Evolutionary conservation across 2,329 filamentous ascomycete species (phyloP).

Genomic region (Penicillium brevicompactum): DNA sequence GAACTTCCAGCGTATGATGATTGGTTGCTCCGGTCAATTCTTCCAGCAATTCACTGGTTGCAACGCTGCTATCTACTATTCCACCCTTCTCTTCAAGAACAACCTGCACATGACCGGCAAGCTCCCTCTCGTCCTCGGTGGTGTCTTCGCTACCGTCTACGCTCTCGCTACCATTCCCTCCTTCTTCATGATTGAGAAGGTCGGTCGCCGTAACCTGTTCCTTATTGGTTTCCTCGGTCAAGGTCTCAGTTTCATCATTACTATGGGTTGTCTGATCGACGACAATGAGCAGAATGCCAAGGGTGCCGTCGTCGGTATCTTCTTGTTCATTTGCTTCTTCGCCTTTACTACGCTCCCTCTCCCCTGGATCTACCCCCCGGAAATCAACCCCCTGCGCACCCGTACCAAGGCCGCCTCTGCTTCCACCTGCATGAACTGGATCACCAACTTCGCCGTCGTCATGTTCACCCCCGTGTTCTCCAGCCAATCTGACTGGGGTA

Average conservation of each 20-base stretch:
- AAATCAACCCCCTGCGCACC: constrained; percentile 56
- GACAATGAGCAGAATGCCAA: constrained; percentile 26
- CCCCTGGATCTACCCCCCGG: constrained; percentile 57
- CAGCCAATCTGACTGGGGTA: constrained; percentile 35
- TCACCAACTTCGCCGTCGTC: constrained; percentile 55
- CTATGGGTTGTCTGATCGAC: constrained; percentile 34
- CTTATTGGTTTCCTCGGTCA: constrained; percentile 38
- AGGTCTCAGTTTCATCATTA: constrained; percentile 34
- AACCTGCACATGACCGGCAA: constrained; percentile 31
- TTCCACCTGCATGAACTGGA: constrained; percentile 55
- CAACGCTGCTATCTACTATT: constrained; percentile 49
- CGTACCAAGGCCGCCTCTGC: constrained; percentile 55
- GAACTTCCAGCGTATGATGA: constrained; percentile 31
- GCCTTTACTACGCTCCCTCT: constrained; percentile 65
- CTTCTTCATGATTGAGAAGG: constrained; percentile 36
- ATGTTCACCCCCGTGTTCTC: constrained; percentile 49
- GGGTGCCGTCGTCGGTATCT: constrained; percentile 58
- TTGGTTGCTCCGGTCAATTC: constrained; percentile 33
- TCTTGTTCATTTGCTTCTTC: constrained; percentile 68
- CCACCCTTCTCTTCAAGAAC: constrained; percentile 46
- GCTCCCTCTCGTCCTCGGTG: constrained; percentile 27
- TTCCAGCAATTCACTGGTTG: constrained; percentile 51
- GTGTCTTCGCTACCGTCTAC: constrained; percentile 30
- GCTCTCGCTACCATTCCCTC: constrained; percentile 28
- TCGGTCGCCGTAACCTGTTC: constrained; percentile 45